A percentile compares a stretch with the other conserved stretches of the same genome.
phyloP scores from a whole-genome alignment of 345 rosid species.

The Laguncularia racemosa region DNA sequence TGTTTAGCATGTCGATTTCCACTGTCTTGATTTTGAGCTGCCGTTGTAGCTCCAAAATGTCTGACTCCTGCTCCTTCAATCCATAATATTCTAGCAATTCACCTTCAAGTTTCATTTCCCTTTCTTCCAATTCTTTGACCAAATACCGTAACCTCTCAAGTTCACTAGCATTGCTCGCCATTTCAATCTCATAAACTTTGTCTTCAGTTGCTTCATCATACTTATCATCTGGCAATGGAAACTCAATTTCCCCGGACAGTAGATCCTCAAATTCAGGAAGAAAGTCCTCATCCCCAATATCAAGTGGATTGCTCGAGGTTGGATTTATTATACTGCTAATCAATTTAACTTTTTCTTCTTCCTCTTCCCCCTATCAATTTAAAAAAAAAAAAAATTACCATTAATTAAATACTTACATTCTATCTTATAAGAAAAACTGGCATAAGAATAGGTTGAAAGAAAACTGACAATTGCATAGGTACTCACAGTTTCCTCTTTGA shows the following conservation, averaged over 20 bases:
- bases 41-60: conserved; percentile 60
- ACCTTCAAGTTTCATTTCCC: conserved; percentile 93
- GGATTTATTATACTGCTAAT: conserved; percentile 70
- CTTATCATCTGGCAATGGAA: conserved; percentile 46
- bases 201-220: conserved; percentile 52
- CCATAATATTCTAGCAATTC: conserved; percentile 92
- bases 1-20: conserved; percentile 87
- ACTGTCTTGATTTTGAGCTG: conserved; percentile 93
- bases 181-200: conserved; percentile 49
- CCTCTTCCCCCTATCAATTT: conserved; percentile 29
- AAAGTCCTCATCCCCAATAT: conserved; percentile 49
- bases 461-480: conserved; percentile 2
- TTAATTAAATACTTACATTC: too few relatives aligned
- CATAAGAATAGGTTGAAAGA: not conserved
- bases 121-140: conserved; percentile 77
- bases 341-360: conserved; percentile 82
- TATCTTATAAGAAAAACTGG: too few relatives aligned
- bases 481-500: conserved; percentile 56
- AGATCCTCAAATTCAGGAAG: conserved; percentile 77
- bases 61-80: conserved; percentile 84
- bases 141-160: conserved; percentile 60
- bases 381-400: too few relatives aligned
- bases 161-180: conserved; percentile 71
- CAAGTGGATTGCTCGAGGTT: conserved; percentile 31
- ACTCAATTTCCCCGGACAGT: conserved; percentile 75